Evolutionary conservation across 768 basidiomycete genomes (phyloP), one percentile per base, ranked within the genome.

Genomic region (Phanerodontia chrysosporium): DNA sequence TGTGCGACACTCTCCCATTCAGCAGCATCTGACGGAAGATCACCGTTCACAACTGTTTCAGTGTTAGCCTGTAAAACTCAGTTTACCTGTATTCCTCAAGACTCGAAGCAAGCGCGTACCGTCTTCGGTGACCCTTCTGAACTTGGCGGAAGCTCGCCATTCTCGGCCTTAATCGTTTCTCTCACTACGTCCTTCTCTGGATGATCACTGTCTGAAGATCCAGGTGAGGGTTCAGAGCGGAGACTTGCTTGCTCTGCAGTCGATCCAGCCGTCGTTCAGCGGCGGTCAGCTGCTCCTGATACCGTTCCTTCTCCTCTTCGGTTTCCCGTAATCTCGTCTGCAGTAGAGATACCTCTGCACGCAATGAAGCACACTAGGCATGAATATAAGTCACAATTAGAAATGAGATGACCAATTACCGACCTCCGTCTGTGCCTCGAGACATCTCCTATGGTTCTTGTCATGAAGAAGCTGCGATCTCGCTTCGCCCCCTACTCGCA

Each of bases 181-280:
- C 73, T 75, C 63, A 77, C 72, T 73, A 81, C 81, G 70, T 73
- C 60, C 51, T 70, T 73, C 44, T 62, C 53, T 6, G 69, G 66
- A 25, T 65, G 70, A 32, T 30, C 49, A 1, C 21, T 14, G 29
- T 51, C 29, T n/a, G 30, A 22, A 28, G 49, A 14, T 30, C 30
- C 44, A 75, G 68, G n/a, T 29, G 67, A 45, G 53, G 21, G 45
- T 64, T 51, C 39, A 61, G 12, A 5, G 58, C 32, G 8, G 60
- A 53, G 1, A 67, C 49, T 13, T 65, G 56, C 54, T 64, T 69
- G 54, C 68, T 68, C 42, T 66, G 65, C 3, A 69, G 49, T 12
- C 70, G 67, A 51, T 71, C 70, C 48, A 62, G 45, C 1, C 66
- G 66, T 48, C 61, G 67, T 61, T 71, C 67, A 18, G 67, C 66